These are phyloP conservation scores for Cucurbita pepo DNA, from an alignment of 306 rosid species.

Conservation along the genomic window DNA sequence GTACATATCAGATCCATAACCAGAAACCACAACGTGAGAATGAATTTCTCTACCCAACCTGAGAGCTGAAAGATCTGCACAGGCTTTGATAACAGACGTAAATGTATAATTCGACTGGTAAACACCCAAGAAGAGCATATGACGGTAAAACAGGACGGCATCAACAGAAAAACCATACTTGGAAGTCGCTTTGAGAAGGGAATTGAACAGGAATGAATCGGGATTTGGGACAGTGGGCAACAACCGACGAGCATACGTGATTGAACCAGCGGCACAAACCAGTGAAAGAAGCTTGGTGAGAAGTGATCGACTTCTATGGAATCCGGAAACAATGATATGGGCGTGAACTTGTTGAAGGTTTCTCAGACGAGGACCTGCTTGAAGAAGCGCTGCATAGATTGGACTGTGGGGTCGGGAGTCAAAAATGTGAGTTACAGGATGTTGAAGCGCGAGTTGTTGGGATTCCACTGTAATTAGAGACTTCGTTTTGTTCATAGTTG, in stretches of 20 bases:
- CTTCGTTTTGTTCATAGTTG: background rate
- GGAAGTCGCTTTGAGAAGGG: slow-evolving; percentile 52
- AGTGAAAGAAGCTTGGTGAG: slow-evolving; percentile 63
- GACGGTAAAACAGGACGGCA: slow-evolving; percentile 41
- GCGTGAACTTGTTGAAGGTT: slow-evolving; percentile 64
- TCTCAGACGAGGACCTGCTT: slow-evolving; percentile 45
- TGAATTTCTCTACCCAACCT: slow-evolving; percentile 34
- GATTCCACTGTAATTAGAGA: slow-evolving; percentile 25
- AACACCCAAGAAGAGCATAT: slow-evolving; percentile 34
- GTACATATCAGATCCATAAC: slow-evolving; percentile 42
- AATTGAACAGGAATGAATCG: slow-evolving; percentile 55
- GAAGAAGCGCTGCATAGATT: slow-evolving; percentile 38
- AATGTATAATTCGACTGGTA: slow-evolving; percentile 54
- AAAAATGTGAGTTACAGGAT: background rate
- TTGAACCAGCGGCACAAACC: slow-evolving; percentile 59
- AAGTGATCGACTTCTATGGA: slow-evolving; percentile 46
- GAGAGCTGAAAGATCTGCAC: slow-evolving; percentile 47
- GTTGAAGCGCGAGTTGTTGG: slow-evolving; percentile 2
- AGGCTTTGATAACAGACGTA: slow-evolving; percentile 80
- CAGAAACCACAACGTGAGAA: slow-evolving; percentile 46
- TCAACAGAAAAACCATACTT: slow-evolving; percentile 39
- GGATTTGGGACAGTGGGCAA: slow-evolving; percentile 35
- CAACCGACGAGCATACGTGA: slow-evolving; percentile 47
- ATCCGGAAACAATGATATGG: slow-evolving; percentile 50
- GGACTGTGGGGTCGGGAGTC: slow-evolving; percentile 23